phyloP scores from a whole-genome alignment of 768 basidiomycete genomes.

The Psilocybe cyanescens region DNA sequence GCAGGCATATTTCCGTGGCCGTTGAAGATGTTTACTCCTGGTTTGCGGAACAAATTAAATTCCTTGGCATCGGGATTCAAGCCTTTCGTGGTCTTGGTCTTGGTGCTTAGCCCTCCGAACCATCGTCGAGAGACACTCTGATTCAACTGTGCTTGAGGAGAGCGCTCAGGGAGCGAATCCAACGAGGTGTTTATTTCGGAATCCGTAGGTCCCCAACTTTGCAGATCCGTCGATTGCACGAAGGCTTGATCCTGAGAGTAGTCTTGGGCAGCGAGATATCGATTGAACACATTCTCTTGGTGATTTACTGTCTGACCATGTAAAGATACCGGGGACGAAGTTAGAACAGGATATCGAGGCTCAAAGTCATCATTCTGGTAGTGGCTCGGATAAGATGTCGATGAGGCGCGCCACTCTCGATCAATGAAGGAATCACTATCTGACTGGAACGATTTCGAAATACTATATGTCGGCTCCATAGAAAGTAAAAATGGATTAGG shows the following conservation, averaged over 20 bases:
- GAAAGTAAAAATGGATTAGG: slow-evolving; percentile 18
- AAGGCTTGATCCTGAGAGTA: slow-evolving; percentile 14
- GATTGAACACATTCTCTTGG: slow-evolving; percentile 8
- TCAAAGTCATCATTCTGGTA: slow-evolving; percentile 17
- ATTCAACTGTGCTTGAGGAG: slow-evolving; percentile 12
- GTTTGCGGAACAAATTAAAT: slow-evolving; percentile 58
- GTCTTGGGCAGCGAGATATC: slow-evolving; percentile 11
- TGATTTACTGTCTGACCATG: slow-evolving; percentile 15
- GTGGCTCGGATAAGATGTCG: slow-evolving; percentile 17
- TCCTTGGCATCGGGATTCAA: slow-evolving; percentile 89
- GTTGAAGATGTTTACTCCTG: slow-evolving; percentile 20
- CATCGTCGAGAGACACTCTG: slow-evolving; percentile 14
- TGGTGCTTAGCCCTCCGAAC: slow-evolving; percentile 9
- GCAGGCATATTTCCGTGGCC: slow-evolving; percentile 12
- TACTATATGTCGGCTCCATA: slow-evolving; percentile 19
- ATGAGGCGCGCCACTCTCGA: slow-evolving; percentile 49
- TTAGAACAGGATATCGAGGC: slow-evolving; percentile 11
- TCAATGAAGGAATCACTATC: slow-evolving; percentile 57
- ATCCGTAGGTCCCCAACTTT: slow-evolving; percentile 11
- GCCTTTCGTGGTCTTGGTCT: slow-evolving; percentile 60
- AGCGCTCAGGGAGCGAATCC: slow-evolving; percentile 6
- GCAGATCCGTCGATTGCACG: slow-evolving; percentile 11
- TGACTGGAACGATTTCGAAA: slow-evolving; percentile 33
- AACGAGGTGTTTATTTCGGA: slow-evolving; percentile 6
- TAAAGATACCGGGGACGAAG: slow-evolving; percentile 20